phyloP scores from a whole-genome alignment of 768 basidiomycete species.

The Naematelia aurantialba region DNA sequence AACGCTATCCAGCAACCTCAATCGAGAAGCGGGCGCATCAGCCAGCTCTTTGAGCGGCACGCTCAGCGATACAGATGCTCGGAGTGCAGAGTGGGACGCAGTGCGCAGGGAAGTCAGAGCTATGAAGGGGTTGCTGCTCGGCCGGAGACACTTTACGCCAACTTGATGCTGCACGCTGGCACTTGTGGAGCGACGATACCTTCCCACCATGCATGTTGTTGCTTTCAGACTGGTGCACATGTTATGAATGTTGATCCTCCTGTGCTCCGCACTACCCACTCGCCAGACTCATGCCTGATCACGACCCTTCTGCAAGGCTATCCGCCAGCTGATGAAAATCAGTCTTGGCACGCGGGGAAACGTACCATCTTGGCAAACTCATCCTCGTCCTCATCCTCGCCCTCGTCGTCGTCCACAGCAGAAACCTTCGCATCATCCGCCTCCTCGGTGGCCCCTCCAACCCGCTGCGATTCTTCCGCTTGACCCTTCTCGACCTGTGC shows the following conservation, averaged over 20 bases:
- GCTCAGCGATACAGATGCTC: slow-evolving; percentile 4
- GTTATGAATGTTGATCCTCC: background rate
- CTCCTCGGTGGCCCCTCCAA: slow-evolving; percentile 50
- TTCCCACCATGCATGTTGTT: background rate
- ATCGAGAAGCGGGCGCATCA: slow-evolving; percentile 16
- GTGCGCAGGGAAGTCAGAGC: slow-evolving; percentile 46
- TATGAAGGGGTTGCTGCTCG: slow-evolving; percentile 47
- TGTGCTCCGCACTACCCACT: background rate
- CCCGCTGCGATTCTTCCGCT: slow-evolving; percentile 49
- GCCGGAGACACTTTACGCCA: slow-evolving; percentile 27
- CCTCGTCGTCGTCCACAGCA: slow-evolving; percentile 52
- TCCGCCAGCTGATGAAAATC: slow-evolving; percentile 3
- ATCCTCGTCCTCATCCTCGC: slow-evolving; percentile 15
- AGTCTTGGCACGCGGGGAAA: too few relatives aligned
- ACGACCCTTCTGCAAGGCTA: slow-evolving; percentile 1
- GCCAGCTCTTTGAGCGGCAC: background rate
- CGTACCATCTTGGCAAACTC: slow-evolving; percentile 24
- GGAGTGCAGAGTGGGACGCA: slow-evolving; percentile 32
- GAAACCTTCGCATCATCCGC: slow-evolving; percentile 17
- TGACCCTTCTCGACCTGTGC: background rate
- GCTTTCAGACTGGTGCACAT: background rate
- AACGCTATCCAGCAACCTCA: slow-evolving; percentile 24
- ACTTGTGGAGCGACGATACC: background rate
- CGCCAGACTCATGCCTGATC: background rate
- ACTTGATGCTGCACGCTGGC: background rate